Evolutionary conservation across 2,329 filamentous ascomycete genomes (phyloP).

Genomic region (Escovopsis sp.): DNA sequence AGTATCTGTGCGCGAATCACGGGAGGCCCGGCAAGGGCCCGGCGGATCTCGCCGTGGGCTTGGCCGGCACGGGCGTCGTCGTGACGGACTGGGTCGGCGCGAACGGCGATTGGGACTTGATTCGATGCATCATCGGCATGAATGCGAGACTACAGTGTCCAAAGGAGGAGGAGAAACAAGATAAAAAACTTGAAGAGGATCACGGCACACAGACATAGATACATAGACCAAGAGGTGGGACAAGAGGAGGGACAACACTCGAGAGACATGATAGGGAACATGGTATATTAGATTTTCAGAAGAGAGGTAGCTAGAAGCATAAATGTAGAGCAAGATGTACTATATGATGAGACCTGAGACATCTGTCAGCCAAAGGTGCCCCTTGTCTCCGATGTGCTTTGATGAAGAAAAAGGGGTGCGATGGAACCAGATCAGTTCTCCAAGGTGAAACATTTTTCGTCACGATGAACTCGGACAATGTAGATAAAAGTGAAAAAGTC

Average conservation of each 20-base stretch:
- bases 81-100: slow-evolving; percentile 89
- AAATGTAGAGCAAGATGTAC: no score
- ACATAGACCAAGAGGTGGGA: not conserved
- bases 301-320: not conserved
- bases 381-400: not conserved
- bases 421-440: slow-evolving; percentile 38
- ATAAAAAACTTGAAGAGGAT: no score
- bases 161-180: not conserved
- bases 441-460: slow-evolving; percentile 45
- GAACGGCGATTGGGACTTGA: slow-evolving; percentile 79
- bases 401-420: slow-evolving; percentile 1
- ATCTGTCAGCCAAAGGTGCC: not conserved
- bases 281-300: not conserved
- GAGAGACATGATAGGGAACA: not conserved
- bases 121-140: slow-evolving; percentile 79
- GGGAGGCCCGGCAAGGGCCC: slow-evolving; percentile 36
- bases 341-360: not conserved
- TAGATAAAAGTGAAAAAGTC: slow-evolving; percentile 29
- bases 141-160: slow-evolving; percentile 51
- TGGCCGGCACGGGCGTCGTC: slow-evolving; percentile 73
- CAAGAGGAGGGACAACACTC: not conserved
- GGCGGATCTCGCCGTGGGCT: slow-evolving; percentile 39
- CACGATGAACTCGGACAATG: slow-evolving; percentile 41
- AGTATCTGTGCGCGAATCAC: slow-evolving; percentile 46
- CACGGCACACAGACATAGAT: not conserved